Conservation (phyloP, 2,329 filamentous ascomycete genomes). For the Penicillium sp. region DNA sequence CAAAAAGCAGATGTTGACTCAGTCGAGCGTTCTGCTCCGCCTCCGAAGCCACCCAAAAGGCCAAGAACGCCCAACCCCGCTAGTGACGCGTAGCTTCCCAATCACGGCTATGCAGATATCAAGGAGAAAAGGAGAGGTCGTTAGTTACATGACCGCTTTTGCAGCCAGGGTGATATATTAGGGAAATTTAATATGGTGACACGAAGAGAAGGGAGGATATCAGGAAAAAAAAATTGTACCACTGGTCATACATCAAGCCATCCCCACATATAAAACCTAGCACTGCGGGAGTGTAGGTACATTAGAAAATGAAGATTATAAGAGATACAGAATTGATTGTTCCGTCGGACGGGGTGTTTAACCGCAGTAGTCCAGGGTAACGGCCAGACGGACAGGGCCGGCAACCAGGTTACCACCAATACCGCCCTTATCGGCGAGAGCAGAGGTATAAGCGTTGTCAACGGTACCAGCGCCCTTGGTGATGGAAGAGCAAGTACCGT, state of each 20-base stretch:
- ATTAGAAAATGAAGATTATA: slow-evolving; percentile 12
- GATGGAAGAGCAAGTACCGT: slow-evolving; percentile 38
- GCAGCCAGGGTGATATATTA: slow-evolving; percentile 17
- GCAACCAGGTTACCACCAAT: slow-evolving; percentile 40
- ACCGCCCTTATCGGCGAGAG: slow-evolving; percentile 35
- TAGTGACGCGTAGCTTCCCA: neutral
- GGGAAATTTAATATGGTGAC: neutral
- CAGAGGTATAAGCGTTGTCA: slow-evolving; percentile 39
- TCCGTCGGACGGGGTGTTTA: slow-evolving; percentile 21
- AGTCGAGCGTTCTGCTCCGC: neutral
- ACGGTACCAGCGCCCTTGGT: slow-evolving; percentile 29
- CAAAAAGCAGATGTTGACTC: neutral
- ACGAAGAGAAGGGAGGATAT: slow-evolving; percentile 1
- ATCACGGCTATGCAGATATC: neutral
- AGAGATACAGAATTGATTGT: slow-evolving; percentile 8
- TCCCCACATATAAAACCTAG: slow-evolving; percentile 13
- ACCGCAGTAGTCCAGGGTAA: slow-evolving; percentile 35
- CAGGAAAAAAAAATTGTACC: slow-evolving; percentile 18
- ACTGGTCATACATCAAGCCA: slow-evolving; percentile 23
- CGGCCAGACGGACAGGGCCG: slow-evolving; percentile 33
- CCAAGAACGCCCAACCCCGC: slow-evolving; percentile 2
- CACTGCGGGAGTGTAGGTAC: neutral
- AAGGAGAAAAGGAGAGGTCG: neutral
- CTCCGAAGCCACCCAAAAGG: neutral
- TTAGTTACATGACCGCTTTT: slow-evolving; percentile 2